Evolutionary conservation across 352 stramenopile genomes (phyloP).

Genomic region (Pythium rishiriense): DNA sequence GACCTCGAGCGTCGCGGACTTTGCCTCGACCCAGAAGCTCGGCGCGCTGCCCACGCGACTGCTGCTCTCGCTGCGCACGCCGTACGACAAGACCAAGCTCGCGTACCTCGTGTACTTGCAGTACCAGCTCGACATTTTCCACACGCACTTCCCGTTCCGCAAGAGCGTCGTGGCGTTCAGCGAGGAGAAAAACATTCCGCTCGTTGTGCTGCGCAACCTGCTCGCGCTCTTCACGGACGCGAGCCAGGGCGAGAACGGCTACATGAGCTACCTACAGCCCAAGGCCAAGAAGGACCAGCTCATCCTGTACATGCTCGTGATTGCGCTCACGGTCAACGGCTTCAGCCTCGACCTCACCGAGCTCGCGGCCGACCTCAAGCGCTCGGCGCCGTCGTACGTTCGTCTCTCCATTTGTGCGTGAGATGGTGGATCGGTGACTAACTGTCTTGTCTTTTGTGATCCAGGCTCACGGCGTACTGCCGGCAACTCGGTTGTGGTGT

Average conservation of each 20-base stretch:
- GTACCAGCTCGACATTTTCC: slow-evolving; percentile 72
- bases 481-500: slow-evolving; percentile 73
- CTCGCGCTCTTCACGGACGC: slow-evolving; percentile 70
- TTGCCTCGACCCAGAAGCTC: slow-evolving; percentile 44
- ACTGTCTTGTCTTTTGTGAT: background rate
- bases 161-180: slow-evolving; percentile 70
- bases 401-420: background rate
- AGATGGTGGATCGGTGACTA: background rate
- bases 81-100: slow-evolving; percentile 72
- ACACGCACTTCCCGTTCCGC: slow-evolving; percentile 57
- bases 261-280: slow-evolving; percentile 69
- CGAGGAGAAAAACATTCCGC: slow-evolving; percentile 73
- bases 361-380: slow-evolving; percentile 69
- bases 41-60: slow-evolving; percentile 59
- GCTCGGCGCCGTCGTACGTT: slow-evolving; percentile 42
- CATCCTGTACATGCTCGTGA: slow-evolving; percentile 70
- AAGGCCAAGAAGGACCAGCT: slow-evolving; percentile 85
- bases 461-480: slow-evolving; percentile 60
- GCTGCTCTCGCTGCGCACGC: slow-evolving; percentile 63
- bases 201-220: slow-evolving; percentile 69
- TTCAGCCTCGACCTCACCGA: slow-evolving; percentile 81
- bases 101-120: slow-evolving; percentile 71
- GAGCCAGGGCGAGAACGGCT: slow-evolving; percentile 49
- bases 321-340: slow-evolving; percentile 70
- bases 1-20: slow-evolving; percentile 57